A percentile compares a stretch with the other conserved stretches of the same genome.
Evolutionary conservation across 106 monocot genomes (phyloP).

Genomic region (Phalaenopsis aphrodite): DNA sequence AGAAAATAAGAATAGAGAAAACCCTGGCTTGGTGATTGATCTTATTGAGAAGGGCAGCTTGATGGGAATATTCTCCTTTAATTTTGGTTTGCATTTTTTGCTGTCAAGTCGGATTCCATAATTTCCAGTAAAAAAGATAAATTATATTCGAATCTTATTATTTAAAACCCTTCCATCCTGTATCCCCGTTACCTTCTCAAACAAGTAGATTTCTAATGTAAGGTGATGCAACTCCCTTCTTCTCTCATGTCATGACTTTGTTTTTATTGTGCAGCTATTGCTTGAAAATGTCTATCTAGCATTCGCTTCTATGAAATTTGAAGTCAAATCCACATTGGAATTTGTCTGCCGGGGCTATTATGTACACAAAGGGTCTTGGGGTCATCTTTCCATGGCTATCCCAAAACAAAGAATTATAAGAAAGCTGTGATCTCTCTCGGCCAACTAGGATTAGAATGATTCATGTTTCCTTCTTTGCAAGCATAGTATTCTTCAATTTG

Average conservation of each 20-base stretch:
- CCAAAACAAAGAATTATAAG: not conserved
- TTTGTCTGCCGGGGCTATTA: not conserved
- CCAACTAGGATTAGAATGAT: not conserved
- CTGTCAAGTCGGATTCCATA: not conserved
- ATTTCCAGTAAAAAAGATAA: too few relatives aligned
- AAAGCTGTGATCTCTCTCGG: not conserved
- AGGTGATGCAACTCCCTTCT: not conserved
- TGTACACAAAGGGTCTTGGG: not conserved
- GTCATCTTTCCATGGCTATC: not conserved
- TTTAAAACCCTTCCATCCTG: too few relatives aligned
- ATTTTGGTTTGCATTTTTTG: not conserved
- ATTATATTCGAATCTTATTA: too few relatives aligned
- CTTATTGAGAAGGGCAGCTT: not conserved
- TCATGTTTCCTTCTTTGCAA: not conserved
- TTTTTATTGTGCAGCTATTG: not conserved
- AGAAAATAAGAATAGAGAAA: too few relatives aligned
- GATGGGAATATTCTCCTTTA: not conserved
- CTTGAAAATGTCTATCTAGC: not conserved
- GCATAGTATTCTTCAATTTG: not conserved
- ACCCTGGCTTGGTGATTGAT: not conserved
- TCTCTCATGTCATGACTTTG: not conserved
- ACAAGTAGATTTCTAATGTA: constrained; percentile 2
- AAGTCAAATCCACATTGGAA: not conserved
- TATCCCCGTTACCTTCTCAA: not conserved
- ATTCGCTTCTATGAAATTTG: not conserved